Base-by-base conservation (phyloP, 192 early-diverging fungal genomes). In the Entomortierella parvispora region DNA sequence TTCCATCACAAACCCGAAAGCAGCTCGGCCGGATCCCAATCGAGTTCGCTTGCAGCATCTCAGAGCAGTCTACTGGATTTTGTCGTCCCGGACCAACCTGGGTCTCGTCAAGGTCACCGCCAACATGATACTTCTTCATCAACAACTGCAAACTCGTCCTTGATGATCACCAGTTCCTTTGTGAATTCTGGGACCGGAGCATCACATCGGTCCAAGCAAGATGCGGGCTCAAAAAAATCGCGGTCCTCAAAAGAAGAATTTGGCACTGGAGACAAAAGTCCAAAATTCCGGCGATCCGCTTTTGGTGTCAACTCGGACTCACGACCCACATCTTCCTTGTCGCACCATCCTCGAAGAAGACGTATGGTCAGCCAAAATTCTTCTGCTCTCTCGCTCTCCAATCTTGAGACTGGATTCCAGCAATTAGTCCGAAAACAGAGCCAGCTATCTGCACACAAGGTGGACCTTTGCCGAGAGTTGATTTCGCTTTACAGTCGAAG, bases 1-100 rank as follows among this genome's bases (percentile, higher is more conserved):
- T 65, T 48, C 1, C 12, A n/a, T 25, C 34, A 44, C 17, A 65
- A 25, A 10, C 33, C 47, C 43, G 48, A 64, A 2, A 51, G 32
- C 26, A 49, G 8, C n/a, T 47, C 59, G 12, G 46, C 31, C 11
- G n/a, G n/a, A n/a, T 52, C 43, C 5, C 42, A 72, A 14, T 45
- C 3, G 0, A 65, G 32, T 29, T 58, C 62, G 0, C 15, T 62
- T 14, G 33, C 65, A 2, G 22, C 33, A 8, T 68, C 66, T 17
- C 65, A 77, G 40, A 68, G 74, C 55, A 59, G 48, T 25, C 31
- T 67, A 0, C 32, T 68, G 40, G 74, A 68, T 7, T 77, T 77
- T 64, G 54, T 50, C 14, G 54, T 32, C 18, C 18, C n/a, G 6
- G 47, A 49, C 32, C 33, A 31, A 33, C 54, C 28, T 15, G 5